phyloP scores from a whole-genome alignment of 345 rosid species.

The Camelina neglecta region DNA sequence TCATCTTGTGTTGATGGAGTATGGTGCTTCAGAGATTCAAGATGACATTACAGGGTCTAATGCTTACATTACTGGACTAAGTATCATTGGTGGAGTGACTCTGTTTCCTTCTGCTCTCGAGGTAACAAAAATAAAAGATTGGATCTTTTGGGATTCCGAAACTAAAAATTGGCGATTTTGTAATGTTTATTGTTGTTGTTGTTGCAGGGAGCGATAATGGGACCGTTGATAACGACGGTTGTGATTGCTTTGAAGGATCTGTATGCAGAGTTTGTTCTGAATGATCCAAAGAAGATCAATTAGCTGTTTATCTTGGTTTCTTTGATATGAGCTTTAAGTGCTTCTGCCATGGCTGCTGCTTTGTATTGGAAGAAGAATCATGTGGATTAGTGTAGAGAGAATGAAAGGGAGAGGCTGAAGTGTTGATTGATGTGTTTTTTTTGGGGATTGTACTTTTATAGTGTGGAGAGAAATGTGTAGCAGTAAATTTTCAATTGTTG shows the following conservation, averaged over 20 bases:
- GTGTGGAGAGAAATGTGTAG: constrained; percentile 42
- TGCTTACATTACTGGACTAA: constrained; percentile 85
- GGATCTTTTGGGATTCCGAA: neutral
- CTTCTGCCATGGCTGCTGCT: constrained; percentile 32
- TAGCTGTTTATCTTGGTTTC: constrained; percentile 25
- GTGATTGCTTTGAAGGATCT: constrained; percentile 90
- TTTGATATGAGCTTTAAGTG: constrained; percentile 33
- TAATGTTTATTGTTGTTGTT: neutral
- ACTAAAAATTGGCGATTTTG: neutral
- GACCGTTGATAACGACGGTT: constrained; percentile 92
- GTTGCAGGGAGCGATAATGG: constrained; percentile 96
- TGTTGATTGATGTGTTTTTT: constrained; percentile 24
- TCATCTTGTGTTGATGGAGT: constrained; percentile 81
- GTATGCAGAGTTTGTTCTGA: constrained; percentile 82
- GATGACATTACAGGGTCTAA: constrained; percentile 90
- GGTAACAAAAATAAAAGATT: constrained; percentile 50
- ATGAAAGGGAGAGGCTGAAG: neutral
- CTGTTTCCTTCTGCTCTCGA: constrained; percentile 91
- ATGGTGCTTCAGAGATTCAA: constrained; percentile 85
- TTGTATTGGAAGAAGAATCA: constrained; percentile 33
- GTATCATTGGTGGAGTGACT: constrained; percentile 97
- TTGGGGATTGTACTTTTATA: constrained; percentile 24
- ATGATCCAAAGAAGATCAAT: constrained; percentile 58
- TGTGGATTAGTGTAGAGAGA: constrained; percentile 32
- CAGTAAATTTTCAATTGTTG: constrained; percentile 6